Conservation (phyloP, 2,329 filamentous ascomycete species). For the Blastomyces emzantsi region DNA sequence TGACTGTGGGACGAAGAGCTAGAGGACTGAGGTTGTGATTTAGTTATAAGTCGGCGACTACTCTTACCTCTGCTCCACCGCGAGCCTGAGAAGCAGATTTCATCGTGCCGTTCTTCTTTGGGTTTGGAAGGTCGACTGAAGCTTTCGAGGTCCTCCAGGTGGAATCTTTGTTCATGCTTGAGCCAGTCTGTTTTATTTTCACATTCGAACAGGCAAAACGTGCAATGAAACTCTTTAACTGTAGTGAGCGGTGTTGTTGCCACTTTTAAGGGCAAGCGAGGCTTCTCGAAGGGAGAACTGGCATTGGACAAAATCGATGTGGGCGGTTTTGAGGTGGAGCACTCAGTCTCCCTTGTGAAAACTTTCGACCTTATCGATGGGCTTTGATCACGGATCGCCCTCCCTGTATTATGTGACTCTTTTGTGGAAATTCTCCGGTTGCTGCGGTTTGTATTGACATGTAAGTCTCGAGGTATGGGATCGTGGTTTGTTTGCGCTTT, state of each 20-base stretch:
- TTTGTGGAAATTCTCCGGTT: background rate
- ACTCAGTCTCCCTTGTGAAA: background rate
- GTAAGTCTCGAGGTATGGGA: no score
- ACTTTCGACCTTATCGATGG: background rate
- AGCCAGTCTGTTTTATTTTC: constrained; percentile 3
- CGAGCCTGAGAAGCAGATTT: background rate
- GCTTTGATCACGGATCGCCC: background rate
- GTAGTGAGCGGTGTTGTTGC: background rate
- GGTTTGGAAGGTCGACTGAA: background rate
- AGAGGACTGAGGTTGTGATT: background rate
- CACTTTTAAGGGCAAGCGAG: constrained; percentile 3
- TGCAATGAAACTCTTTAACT: constrained; percentile 5
- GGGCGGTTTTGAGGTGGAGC: background rate
- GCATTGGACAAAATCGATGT: background rate
- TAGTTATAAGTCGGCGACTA: background rate
- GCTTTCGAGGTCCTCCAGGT: constrained; percentile 1
- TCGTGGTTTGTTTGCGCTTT: background rate
- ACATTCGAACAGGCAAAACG: constrained; percentile 7
- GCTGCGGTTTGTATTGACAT: background rate
- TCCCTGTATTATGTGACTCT: background rate
- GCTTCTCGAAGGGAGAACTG: background rate
- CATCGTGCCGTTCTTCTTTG: background rate
- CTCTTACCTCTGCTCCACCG: background rate
- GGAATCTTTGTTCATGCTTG: constrained; percentile 2
- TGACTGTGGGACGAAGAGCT: background rate